These are phyloP conservation scores for Myochromella boudieri DNA, from an alignment of 768 basidiomycete species.

Conservation along the genomic window DNA sequence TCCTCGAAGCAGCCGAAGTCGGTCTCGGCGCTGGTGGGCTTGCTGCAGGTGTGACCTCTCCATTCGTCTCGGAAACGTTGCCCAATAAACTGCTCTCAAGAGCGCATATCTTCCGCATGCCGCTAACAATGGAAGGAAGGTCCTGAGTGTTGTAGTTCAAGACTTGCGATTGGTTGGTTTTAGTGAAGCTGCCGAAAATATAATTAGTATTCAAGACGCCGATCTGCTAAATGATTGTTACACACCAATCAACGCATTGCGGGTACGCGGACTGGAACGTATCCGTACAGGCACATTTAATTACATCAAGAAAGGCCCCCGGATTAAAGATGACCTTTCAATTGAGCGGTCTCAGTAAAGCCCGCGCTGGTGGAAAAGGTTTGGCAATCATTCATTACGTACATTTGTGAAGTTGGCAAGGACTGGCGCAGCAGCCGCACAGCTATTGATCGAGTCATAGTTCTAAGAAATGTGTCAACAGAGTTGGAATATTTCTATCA, in stretches of 20 bases:
- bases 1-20: conserved; percentile 21
- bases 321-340: conserved; percentile 65
- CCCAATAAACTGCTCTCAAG: conserved; percentile 53
- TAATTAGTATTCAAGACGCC: not conserved
- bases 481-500: not conserved
- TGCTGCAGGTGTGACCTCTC: conserved; percentile 34
- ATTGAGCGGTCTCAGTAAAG: not conserved
- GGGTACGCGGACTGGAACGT: conserved; percentile 49
- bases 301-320: conserved; percentile 58
- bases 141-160: conserved; percentile 38
- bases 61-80: conserved; percentile 44
- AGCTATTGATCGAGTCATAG: conserved; percentile 53
- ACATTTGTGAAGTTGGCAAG: conserved; percentile 58
- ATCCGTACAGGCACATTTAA: conserved; percentile 61
- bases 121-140: conserved; percentile 47
- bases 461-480: conserved; percentile 26
- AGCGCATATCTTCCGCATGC: conserved; percentile 53
- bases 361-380: not conserved
- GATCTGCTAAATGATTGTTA: conserved; percentile 1
- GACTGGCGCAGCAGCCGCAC: conserved; percentile 56
- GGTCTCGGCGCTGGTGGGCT: conserved; percentile 16
- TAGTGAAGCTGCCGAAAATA: conserved; percentile 41
- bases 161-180: conserved; percentile 56
- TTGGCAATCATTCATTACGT: conserved; percentile 12
- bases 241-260: conserved; percentile 69